These are phyloP conservation scores for Camellia granthamiana DNA, from an alignment of 148 eudicot genomes.

Conservation along the genomic window DNA sequence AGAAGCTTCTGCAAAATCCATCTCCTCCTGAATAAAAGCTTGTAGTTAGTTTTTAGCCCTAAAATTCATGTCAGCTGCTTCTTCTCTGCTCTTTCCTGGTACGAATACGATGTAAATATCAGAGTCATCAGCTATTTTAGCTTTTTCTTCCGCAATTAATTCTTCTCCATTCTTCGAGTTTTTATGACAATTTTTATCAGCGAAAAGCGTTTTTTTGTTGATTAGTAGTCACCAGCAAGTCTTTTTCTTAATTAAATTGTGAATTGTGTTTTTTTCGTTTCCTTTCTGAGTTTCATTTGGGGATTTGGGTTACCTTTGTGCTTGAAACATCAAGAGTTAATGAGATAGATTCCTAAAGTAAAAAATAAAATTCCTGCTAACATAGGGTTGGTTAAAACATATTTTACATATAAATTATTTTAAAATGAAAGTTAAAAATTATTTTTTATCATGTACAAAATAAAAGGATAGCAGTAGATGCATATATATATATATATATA, in stretches of 20 bases:
- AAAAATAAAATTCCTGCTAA: no score
- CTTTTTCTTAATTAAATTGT: not conserved
- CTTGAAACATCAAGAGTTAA: no score
- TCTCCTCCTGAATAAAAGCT: not conserved
- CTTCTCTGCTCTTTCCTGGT: slow-evolving; percentile 1
- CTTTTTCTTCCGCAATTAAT: not conserved
- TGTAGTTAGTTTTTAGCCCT: slow-evolving; percentile 1
- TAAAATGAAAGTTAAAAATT: no score
- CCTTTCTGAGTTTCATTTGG: no score
- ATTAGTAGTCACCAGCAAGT: not conserved
- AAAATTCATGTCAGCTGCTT: not conserved
- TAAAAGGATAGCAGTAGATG: no score
- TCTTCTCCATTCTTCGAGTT: not conserved
- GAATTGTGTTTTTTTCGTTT: not conserved
- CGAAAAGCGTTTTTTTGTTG: slow-evolving; percentile 3
- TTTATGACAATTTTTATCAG: not conserved
- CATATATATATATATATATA: no score
- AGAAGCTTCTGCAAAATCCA: slow-evolving; percentile 4
- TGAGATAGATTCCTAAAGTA: no score
- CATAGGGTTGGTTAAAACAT: no score
- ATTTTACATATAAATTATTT: no score
- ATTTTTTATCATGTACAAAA: no score
- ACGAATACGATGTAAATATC: not conserved
- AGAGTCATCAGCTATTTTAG: slow-evolving; percentile 18
- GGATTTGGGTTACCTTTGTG: no score